Conservation (phyloP, 441 rosid species). For the Adansonia gregorii region DNA sequence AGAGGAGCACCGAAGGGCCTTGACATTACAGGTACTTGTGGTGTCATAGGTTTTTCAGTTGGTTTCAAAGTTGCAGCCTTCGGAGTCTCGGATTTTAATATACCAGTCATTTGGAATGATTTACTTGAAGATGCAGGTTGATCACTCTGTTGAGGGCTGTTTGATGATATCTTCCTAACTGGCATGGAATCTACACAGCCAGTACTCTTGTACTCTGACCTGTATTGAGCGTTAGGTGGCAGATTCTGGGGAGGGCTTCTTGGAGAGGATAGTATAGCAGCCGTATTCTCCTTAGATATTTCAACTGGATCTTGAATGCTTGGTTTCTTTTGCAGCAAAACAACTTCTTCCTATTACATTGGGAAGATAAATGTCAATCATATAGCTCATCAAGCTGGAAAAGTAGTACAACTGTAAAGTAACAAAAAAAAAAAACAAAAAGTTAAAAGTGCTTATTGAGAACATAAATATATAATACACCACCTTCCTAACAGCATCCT, state of each 20-base stretch:
- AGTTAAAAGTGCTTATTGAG: neutral
- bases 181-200: constrained; percentile 39
- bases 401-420: neutral
- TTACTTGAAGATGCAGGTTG: constrained; percentile 36
- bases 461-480: constrained; percentile 15
- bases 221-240: constrained; percentile 41
- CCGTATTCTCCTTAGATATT: constrained; percentile 59
- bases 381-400: neutral
- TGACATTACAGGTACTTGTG: constrained; percentile 57
- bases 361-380: constrained; percentile 1
- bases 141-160: constrained; percentile 49
- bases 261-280: constrained; percentile 52
- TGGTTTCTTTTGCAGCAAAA: constrained; percentile 41
- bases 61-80: constrained; percentile 47
- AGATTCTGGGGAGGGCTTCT: constrained; percentile 48
- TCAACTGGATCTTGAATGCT: constrained; percentile 49
- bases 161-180: constrained; percentile 46
- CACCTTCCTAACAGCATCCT: constrained; percentile 59
- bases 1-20: constrained; percentile 93
- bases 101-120: constrained; percentile 38
- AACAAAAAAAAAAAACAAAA: neutral
- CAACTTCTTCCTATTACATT: constrained; percentile 40
- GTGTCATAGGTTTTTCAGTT: constrained; percentile 46
- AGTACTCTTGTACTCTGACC: constrained; percentile 50
- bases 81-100: constrained; percentile 49